phyloP scores from a whole-genome alignment of 225 moss, liverwort and hornwort species.

The Polytrichum formosum region DNA sequence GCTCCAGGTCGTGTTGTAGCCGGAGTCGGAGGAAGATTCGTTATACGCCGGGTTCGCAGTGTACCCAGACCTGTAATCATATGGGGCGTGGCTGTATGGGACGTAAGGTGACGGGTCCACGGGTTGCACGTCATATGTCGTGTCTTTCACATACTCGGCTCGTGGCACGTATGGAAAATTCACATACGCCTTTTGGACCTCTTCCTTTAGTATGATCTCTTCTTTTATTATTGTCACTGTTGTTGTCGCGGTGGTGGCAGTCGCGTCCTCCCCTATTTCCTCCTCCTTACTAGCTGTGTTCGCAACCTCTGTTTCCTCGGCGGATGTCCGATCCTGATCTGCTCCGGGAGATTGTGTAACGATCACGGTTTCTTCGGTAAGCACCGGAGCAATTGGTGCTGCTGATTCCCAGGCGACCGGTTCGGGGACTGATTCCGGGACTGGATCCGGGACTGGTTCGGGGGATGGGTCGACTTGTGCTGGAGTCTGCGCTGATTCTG shows the following conservation, averaged over 20 bases:
- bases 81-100: conserved; percentile 37
- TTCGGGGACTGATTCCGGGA: conserved; percentile 3
- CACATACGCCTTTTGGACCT: conserved; percentile 41
- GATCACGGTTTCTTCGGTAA: background rate
- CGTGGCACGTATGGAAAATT: conserved; percentile 45
- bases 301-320: no score
- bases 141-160: conserved; percentile 39
- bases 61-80: conserved; percentile 14
- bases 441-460: conserved; percentile 31
- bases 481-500: conserved; percentile 21
- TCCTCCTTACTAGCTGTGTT: background rate
- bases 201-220: conserved; percentile 17
- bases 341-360: no score
- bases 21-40: conserved; percentile 12
- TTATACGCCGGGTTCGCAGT: conserved; percentile 1
- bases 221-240: background rate
- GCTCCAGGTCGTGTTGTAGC: background rate
- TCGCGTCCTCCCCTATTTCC: conserved; percentile 7
- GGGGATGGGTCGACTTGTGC: conserved; percentile 16
- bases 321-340: no score
- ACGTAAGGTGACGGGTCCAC: conserved; percentile 7
- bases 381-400: background rate
- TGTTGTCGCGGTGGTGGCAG: background rate
- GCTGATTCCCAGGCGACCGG: background rate
- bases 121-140: conserved; percentile 22